These are phyloP conservation scores for Ophiostoma tasmaniense DNA, from an alignment of 2,329 filamentous ascomycete species.

Conservation along the genomic window DNA sequence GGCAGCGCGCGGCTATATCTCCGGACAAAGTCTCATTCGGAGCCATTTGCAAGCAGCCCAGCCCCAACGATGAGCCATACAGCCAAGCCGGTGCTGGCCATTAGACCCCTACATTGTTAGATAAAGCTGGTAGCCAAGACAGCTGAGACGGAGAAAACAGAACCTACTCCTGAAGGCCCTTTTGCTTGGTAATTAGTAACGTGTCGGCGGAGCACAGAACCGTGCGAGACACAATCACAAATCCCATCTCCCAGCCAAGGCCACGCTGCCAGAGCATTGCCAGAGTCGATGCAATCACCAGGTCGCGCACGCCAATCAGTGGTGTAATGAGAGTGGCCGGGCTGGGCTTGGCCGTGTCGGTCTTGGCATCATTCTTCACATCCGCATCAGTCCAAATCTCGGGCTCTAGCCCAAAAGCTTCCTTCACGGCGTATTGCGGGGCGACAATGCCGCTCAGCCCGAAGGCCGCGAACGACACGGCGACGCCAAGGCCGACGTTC, in stretches of 20 bases:
- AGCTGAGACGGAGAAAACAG: not conserved
- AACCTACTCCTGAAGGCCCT: constrained; percentile 11
- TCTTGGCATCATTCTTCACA: not conserved
- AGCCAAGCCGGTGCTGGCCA: not conserved
- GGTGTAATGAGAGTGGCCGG: constrained; percentile 17
- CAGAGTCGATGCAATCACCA: constrained; percentile 20
- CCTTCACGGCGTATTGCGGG: not conserved
- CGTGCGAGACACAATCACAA: constrained; percentile 20
- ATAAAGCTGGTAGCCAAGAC: not conserved
- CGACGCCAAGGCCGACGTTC: constrained; percentile 14
- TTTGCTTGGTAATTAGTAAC: constrained; percentile 12
- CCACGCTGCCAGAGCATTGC: constrained; percentile 16
- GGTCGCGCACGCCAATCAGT: constrained; percentile 20
- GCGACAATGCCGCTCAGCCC: constrained; percentile 14
- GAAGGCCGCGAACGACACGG: constrained; percentile 11
- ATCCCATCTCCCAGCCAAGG: constrained; percentile 19
- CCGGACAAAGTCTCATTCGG: too few relatives aligned
- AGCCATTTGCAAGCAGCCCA: not conserved
- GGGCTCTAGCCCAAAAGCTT: constrained; percentile 9
- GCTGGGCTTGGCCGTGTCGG: not conserved
- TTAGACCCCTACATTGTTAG: not conserved
- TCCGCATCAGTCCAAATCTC: not conserved
- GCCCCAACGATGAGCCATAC: not conserved
- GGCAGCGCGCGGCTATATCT: too few relatives aligned
- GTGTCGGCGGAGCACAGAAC: constrained; percentile 20